Evolutionary conservation across 495 filamentous ascomycete species (phyloP), one percentile per base, ranked within the genome.

Genomic region (Penicillium simplicissimum): DNA sequence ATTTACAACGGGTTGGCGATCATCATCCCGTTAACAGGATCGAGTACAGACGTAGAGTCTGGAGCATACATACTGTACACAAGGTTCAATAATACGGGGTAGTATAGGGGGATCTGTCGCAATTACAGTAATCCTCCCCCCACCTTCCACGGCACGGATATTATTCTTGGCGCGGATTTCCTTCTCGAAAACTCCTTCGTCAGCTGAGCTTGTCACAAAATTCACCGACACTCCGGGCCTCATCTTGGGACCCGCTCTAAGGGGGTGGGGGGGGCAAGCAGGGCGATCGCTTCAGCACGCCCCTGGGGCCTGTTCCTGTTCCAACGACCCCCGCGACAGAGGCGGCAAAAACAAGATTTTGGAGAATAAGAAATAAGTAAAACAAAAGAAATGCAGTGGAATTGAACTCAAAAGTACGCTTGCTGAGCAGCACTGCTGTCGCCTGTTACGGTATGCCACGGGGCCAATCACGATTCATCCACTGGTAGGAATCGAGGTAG

Each of bases 161-260:
- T n/a, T 48, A 37, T 14, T 66, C 62, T 60, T 63, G 55, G 64
- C 54, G 64, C 51, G 53, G 37, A 34, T 25, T 55, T 43, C 67
- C 8, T 51, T 49, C 65, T 71, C 66, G 45, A 52, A 64, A 66
- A 71, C 52, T 55, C 58, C 58, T 61, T 40, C 52, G 62, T 69
- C 68, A 69, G 64, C 64, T 71, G 69, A 65, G 59, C 67, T 62
- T 63, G 61, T 61, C 63, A 67, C 37, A 58, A 70, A 70, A 68
- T 70, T 70, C 69, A 72, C 69, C 69, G 67, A 72, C 67, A 72
- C 55, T 72, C 55, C 60, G 64, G 61, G 25, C 43, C 58, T 53
- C 54, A 57, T 45, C 53, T 57, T 59, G 35, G 57, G 66, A 61
- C 66, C 65, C 59, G 59, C 62, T 66, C 42, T 40, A 40, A 57